phyloP scores from a whole-genome alignment of 1,284 basidiomycete genomes.

The Microstroma glucosiphilum region DNA sequence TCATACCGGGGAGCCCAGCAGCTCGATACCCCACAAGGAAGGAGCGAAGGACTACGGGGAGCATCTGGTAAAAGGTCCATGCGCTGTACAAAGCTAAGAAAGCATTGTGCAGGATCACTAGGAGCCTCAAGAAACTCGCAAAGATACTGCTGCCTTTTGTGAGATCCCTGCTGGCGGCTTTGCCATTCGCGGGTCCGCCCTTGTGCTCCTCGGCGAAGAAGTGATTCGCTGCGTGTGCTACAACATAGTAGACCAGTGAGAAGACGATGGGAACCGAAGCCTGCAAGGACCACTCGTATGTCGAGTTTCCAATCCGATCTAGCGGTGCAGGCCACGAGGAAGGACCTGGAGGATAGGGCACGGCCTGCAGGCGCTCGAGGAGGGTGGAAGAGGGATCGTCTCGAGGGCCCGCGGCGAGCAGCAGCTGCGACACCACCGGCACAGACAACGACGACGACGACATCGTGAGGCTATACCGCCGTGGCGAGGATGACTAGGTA shows the following conservation, averaged over 20 bases:
- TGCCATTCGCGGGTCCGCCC: constrained; percentile 25
- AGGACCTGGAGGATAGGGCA: not conserved
- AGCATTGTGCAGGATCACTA: constrained; percentile 38
- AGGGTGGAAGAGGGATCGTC: constrained; percentile 9
- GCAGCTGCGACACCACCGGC: no score
- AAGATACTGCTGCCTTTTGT: constrained; percentile 19
- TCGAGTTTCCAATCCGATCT: not conserved
- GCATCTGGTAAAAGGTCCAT: constrained; percentile 30
- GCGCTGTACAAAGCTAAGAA: constrained; percentile 32
- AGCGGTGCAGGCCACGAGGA: not conserved
- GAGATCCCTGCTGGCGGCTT: constrained; percentile 21
- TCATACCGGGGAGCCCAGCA: constrained; percentile 31
- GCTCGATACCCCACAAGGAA: constrained; percentile 30
- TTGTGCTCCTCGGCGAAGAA: constrained; percentile 14
- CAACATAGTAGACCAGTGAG: constrained; percentile 34
- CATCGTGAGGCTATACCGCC: no score
- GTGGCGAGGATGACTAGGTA: no score
- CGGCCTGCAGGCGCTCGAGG: constrained; percentile 15
- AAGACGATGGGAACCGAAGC: constrained; percentile 26
- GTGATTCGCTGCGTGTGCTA: constrained; percentile 30
- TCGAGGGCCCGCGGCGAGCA: not conserved
- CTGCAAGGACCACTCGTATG: constrained; percentile 21
- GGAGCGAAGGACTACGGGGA: constrained; percentile 29
- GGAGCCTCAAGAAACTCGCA: constrained; percentile 18
- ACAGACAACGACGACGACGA: no score